Evolutionary conservation across 2,329 filamentous ascomycete species (phyloP), one percentile per base, ranked within the genome.

Genomic region (Escovopsis sp.): DNA sequence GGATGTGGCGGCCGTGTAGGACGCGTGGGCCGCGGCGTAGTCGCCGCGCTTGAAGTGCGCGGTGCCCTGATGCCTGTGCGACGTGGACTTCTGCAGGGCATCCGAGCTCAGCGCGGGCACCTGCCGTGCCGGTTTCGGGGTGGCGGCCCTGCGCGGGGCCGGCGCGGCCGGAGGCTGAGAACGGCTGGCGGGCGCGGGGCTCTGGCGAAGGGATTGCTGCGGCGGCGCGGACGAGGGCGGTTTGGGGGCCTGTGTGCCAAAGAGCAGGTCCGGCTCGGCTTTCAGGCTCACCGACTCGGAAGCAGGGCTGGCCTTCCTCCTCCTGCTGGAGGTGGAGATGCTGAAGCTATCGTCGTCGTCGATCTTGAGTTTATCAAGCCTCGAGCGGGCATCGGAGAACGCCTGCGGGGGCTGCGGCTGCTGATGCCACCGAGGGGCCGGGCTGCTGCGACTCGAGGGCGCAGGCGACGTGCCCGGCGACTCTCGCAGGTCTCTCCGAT

Each of bases 11-110:
- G 75, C 73, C 0, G 83, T 78, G 59, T 96, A 98, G 1, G 82
- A 80, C 15, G 77, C 70, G 53, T 95, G 86, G 0, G 91, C 91
- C 9, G 83, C 74, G 14, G 84, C 81, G 59, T 86, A 98, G 59
- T 98, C 91, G 30, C 91, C 91, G 31, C 85, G 78, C 62, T 95
- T 96, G 65, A 94, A 96, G 49, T 93, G 84, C 41, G 83, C 81
- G 9, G 87, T 85, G 14, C 89, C 91, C 48, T 80, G 79, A 38
- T 81, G 71, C 12, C 91, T 82, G 52, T 91, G 76, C 37, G 76
- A 72, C n/a, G 81, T 81, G 9, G 86, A 94, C 4, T 76, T 76
- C 48, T 81, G 74, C 14, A 95, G 68, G 1, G 80, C 79, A 7
- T 77, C 71, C 2, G 79, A 64, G 4, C 84, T 79, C 11, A 93